phyloP scores from a whole-genome alignment of 805 yeast genomes.

The Ogataea allantospora region DNA sequence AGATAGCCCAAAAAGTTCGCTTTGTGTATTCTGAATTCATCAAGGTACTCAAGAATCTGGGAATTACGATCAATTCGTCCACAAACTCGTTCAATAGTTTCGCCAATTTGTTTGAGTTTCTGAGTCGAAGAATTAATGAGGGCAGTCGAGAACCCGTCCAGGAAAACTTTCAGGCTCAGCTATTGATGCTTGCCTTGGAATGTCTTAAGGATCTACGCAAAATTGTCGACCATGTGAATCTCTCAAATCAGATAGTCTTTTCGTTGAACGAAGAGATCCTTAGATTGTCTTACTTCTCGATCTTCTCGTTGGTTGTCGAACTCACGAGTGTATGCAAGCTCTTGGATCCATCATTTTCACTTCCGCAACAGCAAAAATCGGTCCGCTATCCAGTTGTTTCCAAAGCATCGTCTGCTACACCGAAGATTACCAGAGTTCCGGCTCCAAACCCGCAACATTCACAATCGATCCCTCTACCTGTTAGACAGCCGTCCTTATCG shows the following conservation, averaged over 20 bases:
- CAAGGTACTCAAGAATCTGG: constrained; percentile 16
- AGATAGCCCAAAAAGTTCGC: constrained; percentile 23
- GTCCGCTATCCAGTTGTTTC: constrained; percentile 10
- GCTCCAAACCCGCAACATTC: constrained; percentile 24
- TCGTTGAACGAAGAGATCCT: constrained; percentile 18
- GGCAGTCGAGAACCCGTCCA: constrained; percentile 11
- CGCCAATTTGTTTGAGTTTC: constrained; percentile 19
- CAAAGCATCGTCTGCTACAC: constrained; percentile 12
- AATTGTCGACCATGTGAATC: constrained; percentile 17
- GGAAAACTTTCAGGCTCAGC: constrained; percentile 16
- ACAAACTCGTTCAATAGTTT: constrained; percentile 19
- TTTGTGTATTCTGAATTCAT: constrained; percentile 24
- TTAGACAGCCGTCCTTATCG: constrained; percentile 14
- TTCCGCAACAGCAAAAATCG: constrained; percentile 7
- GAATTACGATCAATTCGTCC: constrained; percentile 13
- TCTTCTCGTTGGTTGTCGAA: constrained; percentile 32
- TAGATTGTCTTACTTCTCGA: constrained; percentile 27
- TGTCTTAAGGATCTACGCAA: constrained; percentile 25
- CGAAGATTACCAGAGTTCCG: constrained; percentile 22
- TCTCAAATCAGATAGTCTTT: constrained; percentile 11
- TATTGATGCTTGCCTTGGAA: constrained; percentile 19
- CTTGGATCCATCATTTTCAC: constrained; percentile 23
- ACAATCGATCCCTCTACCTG: constrained; percentile 16
- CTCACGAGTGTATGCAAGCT: constrained; percentile 25
- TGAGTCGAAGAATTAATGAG: constrained; percentile 6